phyloP scores from a whole-genome alignment of 768 basidiomycete species.

The Kondoa subrosea region DNA sequence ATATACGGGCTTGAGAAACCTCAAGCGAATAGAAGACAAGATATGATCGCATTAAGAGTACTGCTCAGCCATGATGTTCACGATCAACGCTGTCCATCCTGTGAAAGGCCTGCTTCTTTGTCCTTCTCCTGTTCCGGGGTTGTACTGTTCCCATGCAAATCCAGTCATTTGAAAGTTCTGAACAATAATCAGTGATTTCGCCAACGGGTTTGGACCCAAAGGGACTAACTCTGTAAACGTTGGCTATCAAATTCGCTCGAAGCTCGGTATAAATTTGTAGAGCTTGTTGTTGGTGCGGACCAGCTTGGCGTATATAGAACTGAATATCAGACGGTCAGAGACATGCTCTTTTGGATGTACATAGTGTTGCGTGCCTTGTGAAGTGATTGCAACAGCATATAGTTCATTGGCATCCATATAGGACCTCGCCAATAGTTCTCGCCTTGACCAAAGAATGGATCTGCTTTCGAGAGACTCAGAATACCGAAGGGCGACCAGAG shows the following conservation, averaged over 20 bases:
- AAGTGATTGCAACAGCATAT: constrained; percentile 61
- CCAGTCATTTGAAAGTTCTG: constrained; percentile 73
- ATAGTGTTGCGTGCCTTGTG: constrained; percentile 43
- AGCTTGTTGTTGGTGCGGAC: constrained; percentile 64
- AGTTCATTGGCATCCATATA: constrained; percentile 97
- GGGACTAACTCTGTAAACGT: constrained; percentile 46
- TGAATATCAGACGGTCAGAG: constrained; percentile 29
- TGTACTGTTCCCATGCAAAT: constrained; percentile 96
- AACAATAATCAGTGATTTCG: no score
- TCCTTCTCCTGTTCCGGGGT: constrained; percentile 65
- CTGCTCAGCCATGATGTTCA: constrained; percentile 21
- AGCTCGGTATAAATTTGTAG: constrained; percentile 62
- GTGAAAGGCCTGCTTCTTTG: constrained; percentile 49
- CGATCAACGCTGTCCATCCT: constrained; percentile 4
- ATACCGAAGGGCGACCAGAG: constrained; percentile 85
- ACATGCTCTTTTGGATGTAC: no score
- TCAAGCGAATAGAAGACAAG: no score
- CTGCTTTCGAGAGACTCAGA: constrained; percentile 68
- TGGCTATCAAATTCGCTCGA: constrained; percentile 65
- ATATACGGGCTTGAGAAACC: no score
- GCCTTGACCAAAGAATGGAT: constrained; percentile 74
- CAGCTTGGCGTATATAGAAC: constrained; percentile 60
- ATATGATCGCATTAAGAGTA: constrained; percentile 13
- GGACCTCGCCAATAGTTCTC: constrained; percentile 98
- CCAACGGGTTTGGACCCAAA: neutral